Evolutionary conservation across 2,329 filamentous ascomycete genomes (phyloP).

Genomic region (Stagonosporopsis cucurbitacearum): DNA sequence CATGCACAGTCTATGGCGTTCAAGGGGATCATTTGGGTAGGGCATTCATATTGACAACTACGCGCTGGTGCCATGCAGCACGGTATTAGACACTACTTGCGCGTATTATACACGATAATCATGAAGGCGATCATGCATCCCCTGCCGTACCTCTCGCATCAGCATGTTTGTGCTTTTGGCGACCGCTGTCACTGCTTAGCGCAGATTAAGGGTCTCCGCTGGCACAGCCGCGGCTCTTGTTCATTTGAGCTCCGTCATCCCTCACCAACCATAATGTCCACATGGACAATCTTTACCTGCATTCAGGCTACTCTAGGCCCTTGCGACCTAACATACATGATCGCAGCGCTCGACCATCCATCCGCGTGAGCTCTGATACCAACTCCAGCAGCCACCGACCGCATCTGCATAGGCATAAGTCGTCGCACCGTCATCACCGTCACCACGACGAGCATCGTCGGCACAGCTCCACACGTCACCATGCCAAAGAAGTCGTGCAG

Average conservation of each 20-base stretch:
- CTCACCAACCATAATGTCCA: conserved; percentile 28
- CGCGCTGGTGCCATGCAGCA: neutral
- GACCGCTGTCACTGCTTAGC: neutral
- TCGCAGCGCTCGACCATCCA: conserved; percentile 24
- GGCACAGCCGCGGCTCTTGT: conserved; percentile 17
- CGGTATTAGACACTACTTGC: neutral
- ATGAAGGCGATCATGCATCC: neutral
- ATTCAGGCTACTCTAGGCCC: conserved; percentile 24
- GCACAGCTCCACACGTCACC: conserved; percentile 37
- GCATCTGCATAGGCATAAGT: conserved; percentile 31
- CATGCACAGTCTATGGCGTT: conserved; percentile 16
- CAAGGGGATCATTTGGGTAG: neutral
- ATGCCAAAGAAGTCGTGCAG: conserved; percentile 53
- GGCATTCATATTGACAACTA: neutral
- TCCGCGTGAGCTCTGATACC: conserved; percentile 37
- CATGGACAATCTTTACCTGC: conserved; percentile 32
- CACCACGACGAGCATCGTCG: conserved; percentile 35
- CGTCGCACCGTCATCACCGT: conserved; percentile 37
- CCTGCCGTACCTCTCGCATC: neutral
- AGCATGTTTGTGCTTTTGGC: neutral
- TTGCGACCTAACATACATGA: conserved; percentile 37
- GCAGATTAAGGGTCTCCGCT: conserved; percentile 16
- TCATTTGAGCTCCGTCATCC: neutral
- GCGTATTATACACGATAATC: neutral
- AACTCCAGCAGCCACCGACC: conserved; percentile 15